A percentile compares a stretch with the other conserved stretches of the same genome.
phyloP scores from a whole-genome alignment of 1,284 basidiomycete genomes.

The Cryptococcus neoformans region DNA sequence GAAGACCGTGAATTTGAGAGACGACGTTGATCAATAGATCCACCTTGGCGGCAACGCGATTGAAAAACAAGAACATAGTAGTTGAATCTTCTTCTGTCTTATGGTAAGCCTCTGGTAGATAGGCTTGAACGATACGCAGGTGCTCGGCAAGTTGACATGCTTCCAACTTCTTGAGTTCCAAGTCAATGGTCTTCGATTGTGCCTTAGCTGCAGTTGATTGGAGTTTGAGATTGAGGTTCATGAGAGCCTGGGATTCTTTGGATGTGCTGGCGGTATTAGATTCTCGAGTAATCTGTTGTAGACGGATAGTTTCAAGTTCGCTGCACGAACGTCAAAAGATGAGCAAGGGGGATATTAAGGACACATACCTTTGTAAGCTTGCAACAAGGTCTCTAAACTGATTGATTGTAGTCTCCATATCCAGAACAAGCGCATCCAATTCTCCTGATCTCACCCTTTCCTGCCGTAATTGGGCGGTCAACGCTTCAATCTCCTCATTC shows the following conservation, averaged over 20 bases:
- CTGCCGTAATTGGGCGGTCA: slow-evolving; percentile 67
- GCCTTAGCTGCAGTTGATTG: slow-evolving; percentile 85
- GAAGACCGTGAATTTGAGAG: slow-evolving; percentile 74
- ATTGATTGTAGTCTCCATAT: slow-evolving; percentile 78
- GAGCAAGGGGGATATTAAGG: background rate
- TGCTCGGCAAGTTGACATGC: slow-evolving; percentile 75
- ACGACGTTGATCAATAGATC: slow-evolving; percentile 78
- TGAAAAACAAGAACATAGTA: slow-evolving; percentile 85
- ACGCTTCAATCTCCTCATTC: slow-evolving; percentile 82
- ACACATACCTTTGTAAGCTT: slow-evolving; percentile 68
- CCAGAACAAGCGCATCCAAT: slow-evolving; percentile 73
- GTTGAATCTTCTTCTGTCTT: slow-evolving; percentile 84
- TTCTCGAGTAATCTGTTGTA: slow-evolving; percentile 78
- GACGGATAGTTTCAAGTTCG: slow-evolving; percentile 75
- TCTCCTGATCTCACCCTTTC: slow-evolving; percentile 61
- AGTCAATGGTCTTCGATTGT: slow-evolving; percentile 80
- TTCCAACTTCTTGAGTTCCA: slow-evolving; percentile 79
- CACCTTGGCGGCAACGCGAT: slow-evolving; percentile 74
- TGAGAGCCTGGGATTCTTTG: slow-evolving; percentile 74
- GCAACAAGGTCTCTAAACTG: slow-evolving; percentile 89
- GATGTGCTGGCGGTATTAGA: slow-evolving; percentile 69
- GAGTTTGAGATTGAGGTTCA: slow-evolving; percentile 88
- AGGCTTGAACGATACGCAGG: slow-evolving; percentile 65
- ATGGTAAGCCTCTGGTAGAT: slow-evolving; percentile 77
- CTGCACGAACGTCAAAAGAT: slow-evolving; percentile 48